Evolutionary conservation across 129 eudicot genomes (phyloP).

Genomic region (Arctium minus): DNA sequence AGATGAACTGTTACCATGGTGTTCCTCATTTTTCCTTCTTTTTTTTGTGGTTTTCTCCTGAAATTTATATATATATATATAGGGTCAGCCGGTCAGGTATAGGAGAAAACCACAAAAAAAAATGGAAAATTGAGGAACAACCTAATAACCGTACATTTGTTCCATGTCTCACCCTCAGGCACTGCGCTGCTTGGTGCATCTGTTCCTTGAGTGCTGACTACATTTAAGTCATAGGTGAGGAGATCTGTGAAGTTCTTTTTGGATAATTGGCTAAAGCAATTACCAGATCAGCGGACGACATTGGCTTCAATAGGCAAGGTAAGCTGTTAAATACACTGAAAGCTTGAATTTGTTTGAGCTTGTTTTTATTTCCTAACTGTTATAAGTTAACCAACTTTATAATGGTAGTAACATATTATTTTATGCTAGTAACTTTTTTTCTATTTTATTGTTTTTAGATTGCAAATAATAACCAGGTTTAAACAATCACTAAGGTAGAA

Average conservation of each 20-base stretch:
- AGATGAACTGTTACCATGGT: too few species aligned
- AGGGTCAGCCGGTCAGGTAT: too few species aligned
- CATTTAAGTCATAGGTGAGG: slow-evolving; percentile 53
- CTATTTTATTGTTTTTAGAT: too few species aligned
- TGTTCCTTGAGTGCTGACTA: not conserved
- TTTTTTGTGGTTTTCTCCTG: too few species aligned
- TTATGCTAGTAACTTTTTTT: too few species aligned
- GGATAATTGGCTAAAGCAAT: slow-evolving; percentile 67
- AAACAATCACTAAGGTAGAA: not conserved
- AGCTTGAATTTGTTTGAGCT: not conserved
- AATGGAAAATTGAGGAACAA: too few species aligned
- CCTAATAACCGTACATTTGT: too few species aligned
- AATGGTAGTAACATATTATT: not conserved
- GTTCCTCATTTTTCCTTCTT: too few species aligned
- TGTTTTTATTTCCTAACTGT: not conserved
- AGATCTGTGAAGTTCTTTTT: slow-evolving; percentile 93
- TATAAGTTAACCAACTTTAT: not conserved
- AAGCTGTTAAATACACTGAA: not conserved
- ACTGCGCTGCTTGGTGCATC: not conserved
- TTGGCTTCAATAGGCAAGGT: slow-evolving; percentile 97
- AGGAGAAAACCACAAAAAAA: too few species aligned
- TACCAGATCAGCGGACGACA: slow-evolving; percentile 70
- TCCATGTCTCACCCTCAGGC: not conserved
- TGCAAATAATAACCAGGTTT: not conserved
- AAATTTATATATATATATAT: too few species aligned